Conservation (phyloP, 78 protist species). For the Dictyostelium capitatum region DNA sequence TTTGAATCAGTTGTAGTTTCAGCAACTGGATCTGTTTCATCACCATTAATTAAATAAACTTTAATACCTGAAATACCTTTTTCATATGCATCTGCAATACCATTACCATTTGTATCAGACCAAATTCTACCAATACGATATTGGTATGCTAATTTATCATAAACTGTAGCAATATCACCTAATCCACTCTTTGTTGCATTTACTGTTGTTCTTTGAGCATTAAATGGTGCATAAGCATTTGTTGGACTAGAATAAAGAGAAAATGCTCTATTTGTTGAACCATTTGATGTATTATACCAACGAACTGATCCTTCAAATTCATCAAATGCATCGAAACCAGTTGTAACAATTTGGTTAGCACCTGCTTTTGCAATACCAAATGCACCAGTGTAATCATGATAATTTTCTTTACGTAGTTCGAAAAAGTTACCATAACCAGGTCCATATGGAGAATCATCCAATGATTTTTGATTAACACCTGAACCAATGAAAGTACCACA, state of each 20-base stretch:
- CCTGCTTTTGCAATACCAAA: conserved; percentile 54
- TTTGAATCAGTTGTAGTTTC: conserved; percentile 7
- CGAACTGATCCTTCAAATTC: conserved; percentile 53
- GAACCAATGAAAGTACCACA: conserved; percentile 46
- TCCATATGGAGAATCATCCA: conserved; percentile 13
- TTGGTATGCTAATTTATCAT: background rate
- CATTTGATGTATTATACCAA: conserved; percentile 67
- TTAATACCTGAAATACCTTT: conserved; percentile 22
- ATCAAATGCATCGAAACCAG: conserved; percentile 45
- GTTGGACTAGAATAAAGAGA: conserved; percentile 1
- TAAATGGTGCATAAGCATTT: background rate
- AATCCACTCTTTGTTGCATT: conserved; percentile 22
- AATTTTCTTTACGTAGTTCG: background rate
- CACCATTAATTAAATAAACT: background rate
- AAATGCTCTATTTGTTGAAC: conserved; percentile 27
- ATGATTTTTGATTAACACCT: conserved; percentile 14
- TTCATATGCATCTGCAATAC: conserved; percentile 57
- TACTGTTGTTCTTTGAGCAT: background rate
- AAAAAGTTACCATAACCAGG: conserved; percentile 47
- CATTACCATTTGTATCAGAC: conserved; percentile 45
- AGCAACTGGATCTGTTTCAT: background rate
- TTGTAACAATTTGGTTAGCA: conserved; percentile 17
- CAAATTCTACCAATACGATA: conserved; percentile 55
- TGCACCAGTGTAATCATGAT: conserved; percentile 39
- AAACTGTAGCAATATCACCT: conserved; percentile 51